Base-by-base conservation (phyloP, 768 basidiomycete genomes). In the Lactarius sanguifluus region DNA sequence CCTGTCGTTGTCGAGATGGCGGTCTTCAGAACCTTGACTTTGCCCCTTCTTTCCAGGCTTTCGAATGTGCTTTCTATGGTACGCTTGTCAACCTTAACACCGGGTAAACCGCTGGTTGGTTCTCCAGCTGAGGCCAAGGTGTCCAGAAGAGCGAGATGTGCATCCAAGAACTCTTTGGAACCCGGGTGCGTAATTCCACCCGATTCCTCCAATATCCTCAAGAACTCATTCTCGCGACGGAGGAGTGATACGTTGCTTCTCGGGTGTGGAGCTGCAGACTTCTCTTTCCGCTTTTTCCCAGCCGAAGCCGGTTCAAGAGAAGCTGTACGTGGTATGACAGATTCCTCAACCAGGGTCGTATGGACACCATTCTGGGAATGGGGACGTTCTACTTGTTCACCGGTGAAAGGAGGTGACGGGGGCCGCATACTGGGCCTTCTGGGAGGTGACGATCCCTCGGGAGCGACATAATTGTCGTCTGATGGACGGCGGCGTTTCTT, bases 151-250 rank as follows among this genome's bases (percentile, higher is more conserved):
- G 81, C 81, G 59, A 82, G 79, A 70, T 93, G 90, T 15, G 81
- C 83, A 54, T 89, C 87, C 62, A 82, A 84, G 71, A 93, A 83
- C 67, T 92, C 89, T 71, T 86, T 90, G 30, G 83, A 81, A 65
- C 86, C 83, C 15, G 83, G 79, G 70, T 88, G 88, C 55, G 83
- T 77, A 50, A 93, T 84, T 1, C 92, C 93, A 8, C 88, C 88
- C 60, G 83, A 76, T 28, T 79, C 81, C 64, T 86, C 81, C n/a
- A 94, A 76, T 25, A 91, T 82, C 36, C 83, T 85, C 62, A 86
- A 73, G 57, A 94, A 75, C 75, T 95, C 93, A 67, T 90, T 91
- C 77, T 94, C 91, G 25, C 93, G 85, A 4, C 91, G 85, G 50
- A 92, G 78, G 64, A 88, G 82, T 18, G 92, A 91, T 30, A 94